Conservation (phyloP, 148 eudicot genomes). For the Hydrangea macrophylla region DNA sequence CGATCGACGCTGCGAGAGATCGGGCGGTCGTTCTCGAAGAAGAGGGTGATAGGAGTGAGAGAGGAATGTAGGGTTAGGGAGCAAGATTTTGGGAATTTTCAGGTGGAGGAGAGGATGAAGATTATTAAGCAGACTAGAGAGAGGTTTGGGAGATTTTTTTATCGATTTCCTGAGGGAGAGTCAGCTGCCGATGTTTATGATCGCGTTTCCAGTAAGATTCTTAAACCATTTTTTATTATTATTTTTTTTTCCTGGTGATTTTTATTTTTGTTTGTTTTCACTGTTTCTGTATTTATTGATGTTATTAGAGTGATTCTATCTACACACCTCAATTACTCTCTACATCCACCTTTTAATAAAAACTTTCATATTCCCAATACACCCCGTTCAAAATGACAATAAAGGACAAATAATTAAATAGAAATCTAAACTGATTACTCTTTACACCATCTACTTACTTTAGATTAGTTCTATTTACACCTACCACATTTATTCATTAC, state of each 20-base stretch:
- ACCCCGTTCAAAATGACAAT: too few relatives aligned
- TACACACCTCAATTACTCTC: too few relatives aligned
- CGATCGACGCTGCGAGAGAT: conserved; percentile 70
- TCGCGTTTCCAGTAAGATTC: conserved; percentile 79
- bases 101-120: conserved; percentile 67
- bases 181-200: conserved; percentile 95
- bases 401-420: too few relatives aligned
- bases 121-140: conserved; percentile 54
- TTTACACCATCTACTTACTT: too few relatives aligned
- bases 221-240: not conserved
- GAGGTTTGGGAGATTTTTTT: conserved; percentile 78
- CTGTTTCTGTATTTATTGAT: not conserved
- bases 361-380: too few relatives aligned
- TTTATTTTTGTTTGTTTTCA: not conserved
- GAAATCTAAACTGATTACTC: too few relatives aligned
- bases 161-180: conserved; percentile 91
- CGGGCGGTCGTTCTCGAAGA: conserved; percentile 57
- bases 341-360: too few relatives aligned
- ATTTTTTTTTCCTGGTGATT: not conserved
- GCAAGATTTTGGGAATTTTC: conserved; percentile 95
- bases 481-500: too few relatives aligned
- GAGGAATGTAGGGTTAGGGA: conserved; percentile 89
- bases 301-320: too few relatives aligned
- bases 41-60: conserved; percentile 59
- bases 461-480: too few relatives aligned